These are phyloP conservation scores for Bryoglossum gracile DNA, from an alignment of 495 filamentous ascomycete genomes.

Conservation along the genomic window DNA sequence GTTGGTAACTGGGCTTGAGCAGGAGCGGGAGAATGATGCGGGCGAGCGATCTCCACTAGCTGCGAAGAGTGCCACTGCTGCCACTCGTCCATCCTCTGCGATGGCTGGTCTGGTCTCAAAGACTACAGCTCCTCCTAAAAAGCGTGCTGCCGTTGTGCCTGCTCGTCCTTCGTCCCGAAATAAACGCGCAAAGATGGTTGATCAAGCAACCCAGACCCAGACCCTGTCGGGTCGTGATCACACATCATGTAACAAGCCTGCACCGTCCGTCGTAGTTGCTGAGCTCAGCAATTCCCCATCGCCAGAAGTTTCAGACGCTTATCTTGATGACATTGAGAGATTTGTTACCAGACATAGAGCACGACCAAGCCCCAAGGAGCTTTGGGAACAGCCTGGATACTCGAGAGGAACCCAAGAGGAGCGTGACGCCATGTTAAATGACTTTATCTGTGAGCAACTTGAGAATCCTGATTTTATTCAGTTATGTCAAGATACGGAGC, in stretches of 20 bases:
- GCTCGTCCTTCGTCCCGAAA: conserved; percentile 7
- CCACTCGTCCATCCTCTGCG: conserved; percentile 11
- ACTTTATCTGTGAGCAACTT: conserved; percentile 35
- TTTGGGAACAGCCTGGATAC: conserved; percentile 28
- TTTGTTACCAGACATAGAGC: conserved; percentile 18
- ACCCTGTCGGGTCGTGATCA: too few relatives aligned
- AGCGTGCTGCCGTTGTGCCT: conserved; percentile 7
- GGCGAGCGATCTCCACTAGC: conserved; percentile 16
- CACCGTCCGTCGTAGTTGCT: too few relatives aligned
- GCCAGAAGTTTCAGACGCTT: too few relatives aligned
- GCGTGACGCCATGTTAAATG: conserved; percentile 30
- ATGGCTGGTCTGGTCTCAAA: conserved; percentile 14
- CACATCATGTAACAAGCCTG: too few relatives aligned
- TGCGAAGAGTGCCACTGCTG: conserved; percentile 12
- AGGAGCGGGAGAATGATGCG: background rate
- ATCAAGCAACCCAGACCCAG: conserved; percentile 24
- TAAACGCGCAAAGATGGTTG: conserved; percentile 24
- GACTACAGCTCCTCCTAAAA: conserved; percentile 12
- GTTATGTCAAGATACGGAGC: conserved; percentile 35
- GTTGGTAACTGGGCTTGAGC: too few relatives aligned
- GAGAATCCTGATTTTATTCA: conserved; percentile 35
- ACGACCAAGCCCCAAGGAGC: conserved; percentile 7
- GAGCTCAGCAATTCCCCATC: too few relatives aligned
- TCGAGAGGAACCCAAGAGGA: conserved; percentile 27
- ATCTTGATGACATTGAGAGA: conserved; percentile 17